Percentiles rank a stretch among this genome's conserved stretches.
These are phyloP conservation scores for Aureobasidium sp. DNA, from an alignment of 2,329 filamentous ascomycete genomes.

Conservation along the genomic window DNA sequence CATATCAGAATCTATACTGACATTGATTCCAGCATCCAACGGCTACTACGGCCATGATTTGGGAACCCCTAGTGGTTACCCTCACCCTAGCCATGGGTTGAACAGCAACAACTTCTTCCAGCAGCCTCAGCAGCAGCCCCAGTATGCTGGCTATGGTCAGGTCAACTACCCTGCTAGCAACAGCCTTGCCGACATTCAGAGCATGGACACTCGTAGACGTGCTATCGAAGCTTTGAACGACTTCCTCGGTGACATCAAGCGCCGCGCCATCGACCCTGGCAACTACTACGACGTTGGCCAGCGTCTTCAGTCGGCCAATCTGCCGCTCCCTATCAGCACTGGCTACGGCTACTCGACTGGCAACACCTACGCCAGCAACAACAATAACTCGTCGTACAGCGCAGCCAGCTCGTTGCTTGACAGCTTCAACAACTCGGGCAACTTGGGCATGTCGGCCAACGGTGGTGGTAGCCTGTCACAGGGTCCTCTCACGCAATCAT, in stretches of 20 bases:
- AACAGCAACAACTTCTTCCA: constrained; percentile 18
- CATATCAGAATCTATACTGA: background rate
- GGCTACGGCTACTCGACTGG: constrained; percentile 32
- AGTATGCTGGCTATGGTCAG: constrained; percentile 31
- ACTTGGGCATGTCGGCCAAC: constrained; percentile 15
- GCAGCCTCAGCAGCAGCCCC: constrained; percentile 22
- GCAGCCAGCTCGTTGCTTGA: constrained; percentile 27
- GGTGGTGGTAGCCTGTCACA: constrained; percentile 40
- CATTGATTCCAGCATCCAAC: constrained; percentile 16
- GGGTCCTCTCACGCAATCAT: constrained; percentile 61
- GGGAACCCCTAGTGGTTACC: constrained; percentile 16
- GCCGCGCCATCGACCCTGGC: constrained; percentile 76
- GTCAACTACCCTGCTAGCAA: constrained; percentile 40
- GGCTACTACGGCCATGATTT: constrained; percentile 23
- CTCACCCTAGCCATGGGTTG: constrained; percentile 23
- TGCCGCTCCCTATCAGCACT: constrained; percentile 31
- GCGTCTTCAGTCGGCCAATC: constrained; percentile 65
- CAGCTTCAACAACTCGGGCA: constrained; percentile 22
- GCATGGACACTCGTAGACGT: constrained; percentile 67
- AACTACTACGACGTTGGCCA: constrained; percentile 91
- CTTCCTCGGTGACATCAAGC: constrained; percentile 89
- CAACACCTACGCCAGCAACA: constrained; percentile 29
- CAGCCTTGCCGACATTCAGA: constrained; percentile 28
- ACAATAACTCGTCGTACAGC: constrained; percentile 20
- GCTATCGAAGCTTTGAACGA: constrained; percentile 78